phyloP scores from a whole-genome alignment of 148 eudicot species.

The Pouteria glomerata region DNA sequence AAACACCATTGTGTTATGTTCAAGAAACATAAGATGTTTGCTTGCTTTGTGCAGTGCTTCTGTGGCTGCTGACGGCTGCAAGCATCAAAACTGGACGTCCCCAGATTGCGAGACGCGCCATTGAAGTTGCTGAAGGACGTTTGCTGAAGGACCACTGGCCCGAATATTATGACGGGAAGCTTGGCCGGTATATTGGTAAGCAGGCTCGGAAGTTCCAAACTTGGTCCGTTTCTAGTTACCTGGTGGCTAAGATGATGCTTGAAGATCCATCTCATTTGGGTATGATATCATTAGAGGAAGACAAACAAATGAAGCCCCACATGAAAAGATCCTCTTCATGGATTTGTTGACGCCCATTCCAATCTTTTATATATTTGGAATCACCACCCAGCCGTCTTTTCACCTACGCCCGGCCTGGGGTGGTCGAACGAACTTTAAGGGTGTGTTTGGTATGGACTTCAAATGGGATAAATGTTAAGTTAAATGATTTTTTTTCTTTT shows the following conservation, averaged over 20 bases:
- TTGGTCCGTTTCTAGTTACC: conserved; percentile 76
- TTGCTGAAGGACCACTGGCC: conserved; percentile 71
- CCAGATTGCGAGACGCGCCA: conserved; percentile 63
- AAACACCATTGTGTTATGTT: not conserved
- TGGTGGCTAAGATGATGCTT: conserved; percentile 80
- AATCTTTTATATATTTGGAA: no score
- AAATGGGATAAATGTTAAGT: no score
- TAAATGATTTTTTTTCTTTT: no score
- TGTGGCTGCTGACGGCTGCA: conserved; percentile 83
- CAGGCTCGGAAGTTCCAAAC: conserved; percentile 75
- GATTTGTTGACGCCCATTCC: no score
- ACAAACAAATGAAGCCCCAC: conserved; percentile 55
- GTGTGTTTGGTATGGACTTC: no score
- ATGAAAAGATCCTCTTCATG: conserved; percentile 65
- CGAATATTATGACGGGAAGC: conserved; percentile 76
- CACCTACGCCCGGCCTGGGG: no score
- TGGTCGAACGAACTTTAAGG: no score
- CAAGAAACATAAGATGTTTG: no score
- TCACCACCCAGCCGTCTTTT: no score
- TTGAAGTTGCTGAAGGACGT: conserved; percentile 61
- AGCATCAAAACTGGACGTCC: conserved; percentile 72
- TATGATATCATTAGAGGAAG: conserved; percentile 69
- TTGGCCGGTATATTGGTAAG: conserved; percentile 61
- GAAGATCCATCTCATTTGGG: conserved; percentile 81
- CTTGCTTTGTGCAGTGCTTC: conserved; percentile 43